Percentiles rank a stretch among this genome's conserved stretches.
Conservation (phyloP, 345 rosid species). For the Reutealis trisperma region DNA sequence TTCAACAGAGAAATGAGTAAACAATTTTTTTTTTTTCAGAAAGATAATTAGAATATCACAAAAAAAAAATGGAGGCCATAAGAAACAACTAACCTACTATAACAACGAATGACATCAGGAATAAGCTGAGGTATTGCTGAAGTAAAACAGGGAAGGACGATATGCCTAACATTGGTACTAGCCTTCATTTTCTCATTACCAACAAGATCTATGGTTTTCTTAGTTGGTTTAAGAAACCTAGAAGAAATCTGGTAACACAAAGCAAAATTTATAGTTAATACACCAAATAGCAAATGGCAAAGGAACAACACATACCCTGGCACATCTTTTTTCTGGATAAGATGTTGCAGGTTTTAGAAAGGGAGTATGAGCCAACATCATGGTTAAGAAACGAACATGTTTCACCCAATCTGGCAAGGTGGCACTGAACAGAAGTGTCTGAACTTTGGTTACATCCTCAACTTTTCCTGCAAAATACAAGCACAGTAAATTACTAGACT, state of each 20-base stretch:
- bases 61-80: background rate
- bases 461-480: constrained; percentile 69
- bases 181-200: constrained; percentile 99
- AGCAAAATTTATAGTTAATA: constrained; percentile 4
- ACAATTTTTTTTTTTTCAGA: background rate
- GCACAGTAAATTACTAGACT: background rate
- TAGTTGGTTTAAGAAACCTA: constrained; percentile 68
- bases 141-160: constrained; percentile 73
- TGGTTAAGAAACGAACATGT: constrained; percentile 48
- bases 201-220: constrained; percentile 94
- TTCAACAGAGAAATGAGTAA: background rate
- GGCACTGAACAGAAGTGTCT: constrained; percentile 99
- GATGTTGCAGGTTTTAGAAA: background rate
- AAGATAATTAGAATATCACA: background rate
- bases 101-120: constrained; percentile 89
- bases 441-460: constrained; percentile 76
- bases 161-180: constrained; percentile 83
- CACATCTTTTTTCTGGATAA: background rate
- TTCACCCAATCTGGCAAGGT: constrained; percentile 92
- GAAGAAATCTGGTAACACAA: constrained; percentile 53
- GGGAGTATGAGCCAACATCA: background rate
- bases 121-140: constrained; percentile 76
- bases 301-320: too few relatives aligned
- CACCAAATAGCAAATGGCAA: too few relatives aligned
- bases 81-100: constrained; percentile 65